phyloP scores from a whole-genome alignment of 2,329 filamentous ascomycete species.

The Sphaerulina populicola region DNA sequence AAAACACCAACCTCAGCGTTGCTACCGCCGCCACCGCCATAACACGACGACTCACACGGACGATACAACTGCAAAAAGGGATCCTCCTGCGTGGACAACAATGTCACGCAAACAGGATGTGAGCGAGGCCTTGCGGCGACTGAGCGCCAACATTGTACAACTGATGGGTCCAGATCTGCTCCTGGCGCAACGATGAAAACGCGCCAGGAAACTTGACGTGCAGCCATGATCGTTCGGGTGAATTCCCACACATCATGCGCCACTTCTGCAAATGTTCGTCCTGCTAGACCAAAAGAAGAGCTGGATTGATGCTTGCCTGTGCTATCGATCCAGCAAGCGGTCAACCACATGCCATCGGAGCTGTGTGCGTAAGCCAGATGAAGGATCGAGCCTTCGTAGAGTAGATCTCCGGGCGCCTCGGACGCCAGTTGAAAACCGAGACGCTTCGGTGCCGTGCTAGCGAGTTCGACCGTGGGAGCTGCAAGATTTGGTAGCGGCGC shows the following conservation, averaged over 20 bases:
- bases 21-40: slow-evolving; percentile 16
- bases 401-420: slow-evolving; percentile 61
- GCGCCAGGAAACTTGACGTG: slow-evolving; percentile 66
- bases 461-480: slow-evolving; percentile 64
- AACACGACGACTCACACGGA: slow-evolving; percentile 7
- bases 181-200: slow-evolving; percentile 53
- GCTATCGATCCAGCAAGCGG: slow-evolving; percentile 73
- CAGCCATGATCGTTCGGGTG: slow-evolving; percentile 60
- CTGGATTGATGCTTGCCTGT: slow-evolving; percentile 64
- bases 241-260: slow-evolving; percentile 69
- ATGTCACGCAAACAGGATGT: slow-evolving; percentile 31
- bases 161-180: slow-evolving; percentile 12
- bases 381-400: slow-evolving; percentile 71
- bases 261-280: slow-evolving; percentile 56
- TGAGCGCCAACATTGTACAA: slow-evolving; percentile 23
- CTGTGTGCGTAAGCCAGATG: slow-evolving; percentile 73
- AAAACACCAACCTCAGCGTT: slow-evolving; percentile 32
- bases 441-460: slow-evolving; percentile 58
- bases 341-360: slow-evolving; percentile 68
- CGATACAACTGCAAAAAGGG: slow-evolving; percentile 19
- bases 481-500: slow-evolving; percentile 44
- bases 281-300: slow-evolving; percentile 61
- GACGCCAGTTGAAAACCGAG: slow-evolving; percentile 67
- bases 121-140: slow-evolving; percentile 31
- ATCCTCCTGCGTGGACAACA: slow-evolving; percentile 19